Evolutionary conservation across 768 basidiomycete species (phyloP), one percentile per base, ranked within the genome.

Genomic region (Hysterangium stoloniferum): DNA sequence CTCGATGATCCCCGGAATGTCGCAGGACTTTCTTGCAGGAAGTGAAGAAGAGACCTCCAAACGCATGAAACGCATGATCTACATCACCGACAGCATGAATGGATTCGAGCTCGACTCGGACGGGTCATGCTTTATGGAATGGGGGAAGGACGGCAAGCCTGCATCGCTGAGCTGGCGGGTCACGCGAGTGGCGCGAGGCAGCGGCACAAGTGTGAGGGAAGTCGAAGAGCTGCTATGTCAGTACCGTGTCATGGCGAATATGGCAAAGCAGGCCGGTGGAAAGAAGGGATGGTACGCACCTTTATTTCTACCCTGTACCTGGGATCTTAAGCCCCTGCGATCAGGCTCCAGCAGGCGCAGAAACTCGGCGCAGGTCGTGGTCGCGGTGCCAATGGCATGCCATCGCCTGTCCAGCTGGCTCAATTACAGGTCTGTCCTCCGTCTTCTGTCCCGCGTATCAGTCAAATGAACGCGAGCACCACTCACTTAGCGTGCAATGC

Each of bases 81-180:
- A 86, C 70, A 98, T 99, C 61, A 96, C 92, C 9, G 96, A 99
- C 66, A 91, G 89, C 61, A 99, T 99, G 96, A 90, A 90, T 43
- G 81, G 87, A 31, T 67, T 68, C 48, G 96, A 99, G 66, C 79
- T 99, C 47, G 92, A 99, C 68, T 95, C 91, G 4, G 96, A 99
- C 63, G 96, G 96, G 4, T 72, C 83, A 33, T 77, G 82, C 25
- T 99, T 99, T 68, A 85, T 94, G 82, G 84, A 87, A 59, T 68
- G 72, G 54, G 82, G 78, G 19, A 88, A 86, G 64, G 86, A 91
- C 58, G 84, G 86, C 13, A 91, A 88, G 62, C 87, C 90, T 3
- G 70, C 75, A 6, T 86, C 80, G n/a, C 70, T 97, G 55, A 96
- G 94, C 57, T 88, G 85, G 83, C 79, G 94, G 44, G 87, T 96